Base-by-base conservation (phyloP, 176 grass and related monocot species). In the Thinopyrum elongatum region DNA sequence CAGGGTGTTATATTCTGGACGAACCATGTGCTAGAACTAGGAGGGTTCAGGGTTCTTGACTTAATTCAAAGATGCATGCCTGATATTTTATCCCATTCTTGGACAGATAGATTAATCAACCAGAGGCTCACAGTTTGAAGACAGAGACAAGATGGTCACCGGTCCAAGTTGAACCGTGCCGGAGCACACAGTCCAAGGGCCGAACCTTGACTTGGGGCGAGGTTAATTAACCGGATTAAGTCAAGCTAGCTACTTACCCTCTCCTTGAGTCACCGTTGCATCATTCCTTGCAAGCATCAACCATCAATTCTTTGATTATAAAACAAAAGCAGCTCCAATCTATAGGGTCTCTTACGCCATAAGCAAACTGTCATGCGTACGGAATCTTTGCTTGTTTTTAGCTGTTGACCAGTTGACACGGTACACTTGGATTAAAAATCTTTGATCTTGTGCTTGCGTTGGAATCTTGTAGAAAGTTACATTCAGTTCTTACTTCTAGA, bases 271-370 rank as follows among this genome's bases (percentile, higher is more conserved):
- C 80, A 83, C 44, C 53, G 58, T 79, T 83, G 76, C 47, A 26
- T 65, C 69, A 68, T 78, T 62, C 74, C 74, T 58, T 78, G 42
- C 74, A 39, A 78, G 83, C 63, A 85, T 78, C 23, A 41, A 78
- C 70, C 70, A 41, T 71, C n/a, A 22, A 5, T 22, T 21, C 68
- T 53, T 49, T 36, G 47, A 46, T 0, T 11, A 36, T 11, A 36
- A 21, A 21, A 60, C 5, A 70, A 39, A 33, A 76, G 64, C 27
- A 49, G 29, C 35, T 35, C 69, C 39, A 34, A 35, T n/a, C 38
- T 15, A 76, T 63, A 36, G 12, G 12, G 9, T 31, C 58, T 38
- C 60, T 53, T 60, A 29, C 1, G 22, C 60, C 60, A 23, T 77
- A 67, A 65, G 30, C 30, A 65, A 66, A 38, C 29, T 58, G 42